A percentile compares a stretch with the other conserved stretches of the same genome.
Evolutionary conservation across 2,329 filamentous ascomycete species (phyloP).

Genomic region (Geosmithia putterillii): DNA sequence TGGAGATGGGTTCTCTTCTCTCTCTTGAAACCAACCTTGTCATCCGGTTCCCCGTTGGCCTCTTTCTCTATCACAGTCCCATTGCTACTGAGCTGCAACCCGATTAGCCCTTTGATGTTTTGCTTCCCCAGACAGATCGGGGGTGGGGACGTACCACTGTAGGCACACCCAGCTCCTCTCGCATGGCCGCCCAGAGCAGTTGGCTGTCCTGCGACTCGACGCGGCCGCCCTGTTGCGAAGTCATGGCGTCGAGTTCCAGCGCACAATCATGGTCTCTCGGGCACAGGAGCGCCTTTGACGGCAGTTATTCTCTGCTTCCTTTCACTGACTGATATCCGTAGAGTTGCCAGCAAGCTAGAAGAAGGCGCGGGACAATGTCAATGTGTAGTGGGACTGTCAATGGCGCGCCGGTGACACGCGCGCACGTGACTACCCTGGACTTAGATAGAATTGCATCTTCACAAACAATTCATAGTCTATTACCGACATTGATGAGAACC

Average conservation of each 20-base stretch:
- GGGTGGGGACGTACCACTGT: constrained; percentile 2
- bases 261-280: neutral
- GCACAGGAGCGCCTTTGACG: neutral
- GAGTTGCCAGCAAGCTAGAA: too few relatives aligned
- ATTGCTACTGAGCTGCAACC: neutral
- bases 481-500: too few relatives aligned
- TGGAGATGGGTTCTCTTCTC: too few relatives aligned
- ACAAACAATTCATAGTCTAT: too few relatives aligned
- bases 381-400: too few relatives aligned
- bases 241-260: neutral
- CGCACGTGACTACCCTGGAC: constrained; percentile 14
- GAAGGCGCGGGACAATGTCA: neutral
- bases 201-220: constrained; percentile 31
- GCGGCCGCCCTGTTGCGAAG: constrained; percentile 6
- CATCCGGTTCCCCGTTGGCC: neutral
- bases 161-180: constrained; percentile 17
- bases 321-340: too few relatives aligned
- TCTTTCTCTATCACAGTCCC: neutral
- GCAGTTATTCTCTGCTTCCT: too few relatives aligned
- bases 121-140: too few relatives aligned
- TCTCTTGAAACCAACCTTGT: neutral
- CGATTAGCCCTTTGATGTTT: too few relatives aligned
- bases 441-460: too few relatives aligned
- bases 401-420: constrained; percentile 12
- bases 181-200: constrained; percentile 23